These are phyloP conservation scores for Stylonectria norvegica DNA, from an alignment of 2,329 filamentous ascomycete genomes.

Conservation along the genomic window DNA sequence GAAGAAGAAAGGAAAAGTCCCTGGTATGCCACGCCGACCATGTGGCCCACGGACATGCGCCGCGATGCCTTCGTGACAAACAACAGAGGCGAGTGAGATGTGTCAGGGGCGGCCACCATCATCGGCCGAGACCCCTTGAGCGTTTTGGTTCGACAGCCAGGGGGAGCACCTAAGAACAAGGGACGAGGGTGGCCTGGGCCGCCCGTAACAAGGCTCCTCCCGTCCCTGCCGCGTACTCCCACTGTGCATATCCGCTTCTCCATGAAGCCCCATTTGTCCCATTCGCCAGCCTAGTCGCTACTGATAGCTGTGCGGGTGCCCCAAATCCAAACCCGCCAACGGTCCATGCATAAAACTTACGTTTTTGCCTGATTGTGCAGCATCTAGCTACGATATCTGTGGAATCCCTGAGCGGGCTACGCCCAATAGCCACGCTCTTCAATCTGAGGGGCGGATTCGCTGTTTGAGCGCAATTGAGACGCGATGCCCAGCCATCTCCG, in stretches of 20 bases:
- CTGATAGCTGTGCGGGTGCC: too few relatives aligned
- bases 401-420: conserved; percentile 2
- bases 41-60: background rate
- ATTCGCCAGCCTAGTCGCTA: background rate
- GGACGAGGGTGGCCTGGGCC: conserved; percentile 20
- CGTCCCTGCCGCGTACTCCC: conserved; percentile 30
- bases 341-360: conserved; percentile 4
- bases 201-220: conserved; percentile 35
- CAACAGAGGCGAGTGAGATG: conserved; percentile 5
- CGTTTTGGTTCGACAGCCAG: conserved; percentile 7
- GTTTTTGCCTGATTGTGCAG: conserved; percentile 7
- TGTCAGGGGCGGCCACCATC: conserved; percentile 7
- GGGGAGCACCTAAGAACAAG: conserved; percentile 7
- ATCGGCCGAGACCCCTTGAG: conserved; percentile 8
- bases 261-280: conserved; percentile 4
- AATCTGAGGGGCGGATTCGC: background rate
- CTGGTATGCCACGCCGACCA: background rate
- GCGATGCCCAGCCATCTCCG: conserved; percentile 3
- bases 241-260: conserved; percentile 12
- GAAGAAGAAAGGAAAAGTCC: conserved; percentile 2
- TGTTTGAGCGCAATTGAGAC: background rate
- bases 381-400: conserved; percentile 8
- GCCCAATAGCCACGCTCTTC: conserved; percentile 1
- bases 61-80: conserved; percentile 1
- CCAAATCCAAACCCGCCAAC: conserved; percentile 3